Percentiles rank a stretch among this genome's conserved stretches.
Conservation (phyloP, 768 basidiomycete genomes). For the Russula virescens region DNA sequence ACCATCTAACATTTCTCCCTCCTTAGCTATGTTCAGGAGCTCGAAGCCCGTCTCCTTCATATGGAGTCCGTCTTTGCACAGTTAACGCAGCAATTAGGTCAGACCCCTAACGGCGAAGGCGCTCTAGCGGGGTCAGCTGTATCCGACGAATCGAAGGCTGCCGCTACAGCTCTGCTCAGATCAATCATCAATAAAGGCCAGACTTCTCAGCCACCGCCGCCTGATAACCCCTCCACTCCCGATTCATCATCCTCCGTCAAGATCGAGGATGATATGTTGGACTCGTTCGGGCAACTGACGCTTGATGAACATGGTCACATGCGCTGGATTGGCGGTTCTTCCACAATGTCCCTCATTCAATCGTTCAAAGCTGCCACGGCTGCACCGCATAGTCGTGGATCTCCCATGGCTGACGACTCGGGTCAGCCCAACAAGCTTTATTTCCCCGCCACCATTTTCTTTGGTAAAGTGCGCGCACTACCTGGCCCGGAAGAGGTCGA, state of each 20-base stretch:
- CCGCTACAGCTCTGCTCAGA: slow-evolving; percentile 26
- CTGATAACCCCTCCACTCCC: slow-evolving; percentile 28
- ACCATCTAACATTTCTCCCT: neutral
- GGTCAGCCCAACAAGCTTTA: slow-evolving; percentile 79
- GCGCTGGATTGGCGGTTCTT: slow-evolving; percentile 90
- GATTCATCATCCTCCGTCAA: slow-evolving; percentile 45
- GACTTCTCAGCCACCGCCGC: slow-evolving; percentile 12
- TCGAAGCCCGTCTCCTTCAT: slow-evolving; percentile 79
- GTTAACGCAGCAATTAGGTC: slow-evolving; percentile 69
- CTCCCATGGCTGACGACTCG: slow-evolving; percentile 81
- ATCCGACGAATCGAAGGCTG: slow-evolving; percentile 9
- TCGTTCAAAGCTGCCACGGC: slow-evolving; percentile 75
- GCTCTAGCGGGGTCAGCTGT: slow-evolving; percentile 17
- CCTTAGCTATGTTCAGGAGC: slow-evolving; percentile 81
- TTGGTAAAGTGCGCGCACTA: slow-evolving; percentile 78
- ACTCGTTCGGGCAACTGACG: slow-evolving; percentile 82
- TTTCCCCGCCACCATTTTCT: slow-evolving; percentile 83
- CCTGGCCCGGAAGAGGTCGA: slow-evolving; percentile 84
- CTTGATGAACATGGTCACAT: slow-evolving; percentile 86
- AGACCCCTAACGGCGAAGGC: slow-evolving; percentile 37
- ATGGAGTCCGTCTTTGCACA: slow-evolving; percentile 86
- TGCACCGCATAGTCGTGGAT: slow-evolving; percentile 68
- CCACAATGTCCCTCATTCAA: slow-evolving; percentile 87
- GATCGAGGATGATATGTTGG: slow-evolving; percentile 70
- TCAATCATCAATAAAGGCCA: slow-evolving; percentile 26